Evolutionary conservation across 192 early-diverging fungal species (phyloP).

Genomic region (Funneliformis mosseae): DNA sequence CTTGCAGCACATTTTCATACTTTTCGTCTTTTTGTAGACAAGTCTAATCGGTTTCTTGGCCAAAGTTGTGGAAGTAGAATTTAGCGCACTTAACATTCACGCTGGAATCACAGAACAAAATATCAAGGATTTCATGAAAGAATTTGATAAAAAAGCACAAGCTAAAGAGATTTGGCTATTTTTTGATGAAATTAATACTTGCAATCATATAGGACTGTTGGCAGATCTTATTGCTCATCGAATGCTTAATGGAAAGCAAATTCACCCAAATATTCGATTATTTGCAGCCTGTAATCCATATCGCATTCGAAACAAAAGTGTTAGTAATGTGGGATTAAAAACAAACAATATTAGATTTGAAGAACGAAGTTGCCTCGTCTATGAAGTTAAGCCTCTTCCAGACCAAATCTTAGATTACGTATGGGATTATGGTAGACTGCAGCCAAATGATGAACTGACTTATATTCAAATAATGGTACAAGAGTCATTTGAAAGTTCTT

Average conservation of each 20-base stretch:
- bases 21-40: neutral
- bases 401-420: constrained; percentile 32
- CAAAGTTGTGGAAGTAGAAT: constrained; percentile 26
- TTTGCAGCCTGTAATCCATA: constrained; percentile 37
- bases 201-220: constrained; percentile 21
- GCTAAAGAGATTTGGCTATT: constrained; percentile 30
- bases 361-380: constrained; percentile 33
- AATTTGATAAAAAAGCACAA: constrained; percentile 16
- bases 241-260: constrained; percentile 10
- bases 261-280: constrained; percentile 29
- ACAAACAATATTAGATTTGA: neutral
- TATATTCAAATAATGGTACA: constrained; percentile 21
- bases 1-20: neutral
- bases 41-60: constrained; percentile 30
- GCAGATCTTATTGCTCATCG: constrained; percentile 25
- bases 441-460: constrained; percentile 1
- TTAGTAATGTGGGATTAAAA: constrained; percentile 24
- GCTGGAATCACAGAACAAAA: constrained; percentile 29
- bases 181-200: constrained; percentile 35
- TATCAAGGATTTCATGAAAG: constrained; percentile 17
- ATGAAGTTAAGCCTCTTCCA: constrained; percentile 23
- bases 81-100: constrained; percentile 18
- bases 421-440: constrained; percentile 31
- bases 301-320: constrained; percentile 14
- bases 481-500: neutral